Conservation (phyloP, 1,139 yeast species). For the Yamadazyma diddensiae region DNA sequence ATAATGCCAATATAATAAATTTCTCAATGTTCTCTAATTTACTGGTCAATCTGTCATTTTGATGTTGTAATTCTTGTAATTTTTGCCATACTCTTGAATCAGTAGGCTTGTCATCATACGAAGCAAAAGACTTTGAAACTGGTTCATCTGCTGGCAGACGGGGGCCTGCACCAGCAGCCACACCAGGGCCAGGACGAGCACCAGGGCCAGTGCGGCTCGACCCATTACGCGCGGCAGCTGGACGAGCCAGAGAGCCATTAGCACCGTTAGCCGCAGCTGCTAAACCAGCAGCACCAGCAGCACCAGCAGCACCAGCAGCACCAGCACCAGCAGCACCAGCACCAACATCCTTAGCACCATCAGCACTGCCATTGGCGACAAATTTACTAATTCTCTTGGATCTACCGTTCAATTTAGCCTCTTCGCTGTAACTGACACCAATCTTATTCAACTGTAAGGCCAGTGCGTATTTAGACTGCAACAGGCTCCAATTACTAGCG, state of each 20-base stretch:
- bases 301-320: conserved; percentile 10
- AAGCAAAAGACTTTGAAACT: conserved; percentile 9
- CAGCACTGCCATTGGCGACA: conserved; percentile 14
- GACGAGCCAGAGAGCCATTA: no score
- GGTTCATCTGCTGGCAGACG: conserved; percentile 5
- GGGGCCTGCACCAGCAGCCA: conserved; percentile 1
- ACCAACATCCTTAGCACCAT: conserved; percentile 4
- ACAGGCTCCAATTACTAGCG: conserved; percentile 14
- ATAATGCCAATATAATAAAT: conserved; percentile 14
- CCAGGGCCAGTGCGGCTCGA: no score
- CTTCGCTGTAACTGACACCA: conserved; percentile 12
- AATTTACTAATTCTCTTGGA: conserved; percentile 18
- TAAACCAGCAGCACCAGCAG: conserved; percentile 11
- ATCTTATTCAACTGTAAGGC: conserved; percentile 7
- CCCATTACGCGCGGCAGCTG: conserved; percentile 4
- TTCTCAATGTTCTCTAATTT: conserved; percentile 17
- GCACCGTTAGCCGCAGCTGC: conserved; percentile 8
- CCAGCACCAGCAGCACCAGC: conserved; percentile 4
- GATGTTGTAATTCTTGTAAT: conserved; percentile 9
- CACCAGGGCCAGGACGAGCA: conserved; percentile 6
- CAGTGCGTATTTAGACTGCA: conserved; percentile 12
- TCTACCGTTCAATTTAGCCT: conserved; percentile 14
- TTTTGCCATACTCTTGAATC: conserved; percentile 7
- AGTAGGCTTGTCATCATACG: conserved; percentile 4
- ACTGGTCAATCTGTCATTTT: conserved; percentile 12